A percentile compares a stretch with the other conserved stretches of the same genome.
Conservation (phyloP, 169 alveolate genomes). For the Cryptosporidium canis region DNA sequence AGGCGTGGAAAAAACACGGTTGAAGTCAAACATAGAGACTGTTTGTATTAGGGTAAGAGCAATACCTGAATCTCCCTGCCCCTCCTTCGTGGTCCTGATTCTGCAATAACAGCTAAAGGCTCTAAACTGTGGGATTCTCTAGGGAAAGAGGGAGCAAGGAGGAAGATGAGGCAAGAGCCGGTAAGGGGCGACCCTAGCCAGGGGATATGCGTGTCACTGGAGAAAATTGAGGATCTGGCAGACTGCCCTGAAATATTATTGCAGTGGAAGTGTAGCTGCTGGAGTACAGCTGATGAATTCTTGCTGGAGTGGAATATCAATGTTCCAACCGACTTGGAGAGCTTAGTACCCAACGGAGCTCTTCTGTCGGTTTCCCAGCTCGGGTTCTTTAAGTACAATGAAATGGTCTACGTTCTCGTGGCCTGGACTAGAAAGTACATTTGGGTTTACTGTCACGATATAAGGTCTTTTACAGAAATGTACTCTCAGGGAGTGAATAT, state of each 20-base stretch:
- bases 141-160: not conserved
- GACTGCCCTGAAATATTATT: not conserved
- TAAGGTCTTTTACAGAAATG: conserved; percentile 25
- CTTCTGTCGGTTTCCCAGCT: conserved; percentile 13
- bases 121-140: not conserved
- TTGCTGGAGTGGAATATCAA: conserved; percentile 59
- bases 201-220: conserved; percentile 53
- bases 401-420: conserved; percentile 28
- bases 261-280: conserved; percentile 69
- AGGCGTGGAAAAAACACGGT: not conserved
- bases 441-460: conserved; percentile 71
- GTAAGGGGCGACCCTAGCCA: conserved; percentile 69
- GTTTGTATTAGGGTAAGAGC: not conserved
- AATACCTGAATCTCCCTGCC: too few species aligned
- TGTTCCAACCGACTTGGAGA: conserved; percentile 11
- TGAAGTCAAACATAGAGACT: not conserved
- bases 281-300: conserved; percentile 67
- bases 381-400: conserved; percentile 11
- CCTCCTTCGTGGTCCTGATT: too few species aligned
- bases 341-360: not conserved
- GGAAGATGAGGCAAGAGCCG: conserved; percentile 8
- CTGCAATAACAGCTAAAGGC: not conserved
- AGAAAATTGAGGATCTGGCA: not conserved
- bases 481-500: conserved; percentile 37
- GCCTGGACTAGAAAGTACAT: conserved; percentile 45